These are phyloP conservation scores for Tubosaeta sp. DNA, from an alignment of 768 basidiomycete species.

Conservation along the genomic window DNA sequence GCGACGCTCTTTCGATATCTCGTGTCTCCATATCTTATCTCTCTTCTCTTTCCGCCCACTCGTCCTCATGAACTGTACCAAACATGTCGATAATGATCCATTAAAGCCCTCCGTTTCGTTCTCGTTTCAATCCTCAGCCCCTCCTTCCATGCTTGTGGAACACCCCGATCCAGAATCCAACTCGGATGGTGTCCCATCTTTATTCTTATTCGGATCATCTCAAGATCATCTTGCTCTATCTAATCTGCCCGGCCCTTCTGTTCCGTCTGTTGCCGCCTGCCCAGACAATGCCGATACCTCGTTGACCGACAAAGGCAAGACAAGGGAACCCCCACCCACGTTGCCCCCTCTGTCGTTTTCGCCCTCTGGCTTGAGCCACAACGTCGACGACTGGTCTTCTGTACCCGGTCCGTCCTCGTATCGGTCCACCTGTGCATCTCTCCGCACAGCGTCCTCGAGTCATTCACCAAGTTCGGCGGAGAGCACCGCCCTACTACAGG, in stretches of 20 bases:
- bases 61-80: slow-evolving; percentile 36
- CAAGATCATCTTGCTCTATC: slow-evolving; percentile 13
- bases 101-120: slow-evolving; percentile 10
- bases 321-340: slow-evolving; percentile 47
- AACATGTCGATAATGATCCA: slow-evolving; percentile 39
- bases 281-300: slow-evolving; percentile 19
- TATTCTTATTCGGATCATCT: slow-evolving; percentile 5
- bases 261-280: slow-evolving; percentile 9
- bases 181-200: not conserved
- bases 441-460: slow-evolving; percentile 33
- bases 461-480: slow-evolving; percentile 12
- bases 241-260: slow-evolving; percentile 25
- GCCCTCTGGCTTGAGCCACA: slow-evolving; percentile 47
- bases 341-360: slow-evolving; percentile 65
- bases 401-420: slow-evolving; percentile 33
- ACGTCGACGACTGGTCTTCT: slow-evolving; percentile 36
- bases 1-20: slow-evolving; percentile 10
- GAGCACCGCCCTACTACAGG: slow-evolving; percentile 6
- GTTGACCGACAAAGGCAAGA: slow-evolving; percentile 51
- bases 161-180: slow-evolving; percentile 8
- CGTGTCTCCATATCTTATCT: slow-evolving; percentile 9
- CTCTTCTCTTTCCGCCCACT: slow-evolving; percentile 18
- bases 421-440: slow-evolving; percentile 32
- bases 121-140: slow-evolving; percentile 4
- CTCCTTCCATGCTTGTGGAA: slow-evolving; percentile 13